Evolutionary conservation across 768 basidiomycete species (phyloP).

Genomic region (Leccinum subgranulosum): DNA sequence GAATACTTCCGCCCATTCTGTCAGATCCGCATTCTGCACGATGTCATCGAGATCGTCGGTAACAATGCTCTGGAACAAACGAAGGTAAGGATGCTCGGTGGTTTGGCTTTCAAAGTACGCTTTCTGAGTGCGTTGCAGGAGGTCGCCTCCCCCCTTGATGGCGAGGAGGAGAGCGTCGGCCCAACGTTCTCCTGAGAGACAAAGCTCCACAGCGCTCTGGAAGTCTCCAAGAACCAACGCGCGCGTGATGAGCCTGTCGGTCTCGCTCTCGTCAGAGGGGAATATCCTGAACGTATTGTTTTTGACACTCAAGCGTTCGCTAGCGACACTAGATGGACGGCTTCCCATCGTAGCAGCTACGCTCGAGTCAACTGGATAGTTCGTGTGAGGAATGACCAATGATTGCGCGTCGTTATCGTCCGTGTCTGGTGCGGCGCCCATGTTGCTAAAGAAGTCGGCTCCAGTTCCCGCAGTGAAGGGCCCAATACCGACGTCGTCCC

Average conservation of each 20-base stretch:
- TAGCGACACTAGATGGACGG: slow-evolving; percentile 76
- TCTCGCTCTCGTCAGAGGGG: slow-evolving; percentile 80
- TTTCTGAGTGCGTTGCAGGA: slow-evolving; percentile 85
- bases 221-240: slow-evolving; percentile 97
- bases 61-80: slow-evolving; percentile 92
- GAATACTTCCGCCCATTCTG: slow-evolving; percentile 96
- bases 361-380: slow-evolving; percentile 79
- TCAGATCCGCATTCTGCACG: slow-evolving; percentile 92
- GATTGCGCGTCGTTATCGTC: slow-evolving; percentile 30
- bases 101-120: slow-evolving; percentile 89
- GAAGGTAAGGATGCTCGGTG: slow-evolving; percentile 76
- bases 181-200: slow-evolving; percentile 83
- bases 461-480: slow-evolving; percentile 52
- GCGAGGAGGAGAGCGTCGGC: slow-evolving; percentile 95
- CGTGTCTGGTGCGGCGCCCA: slow-evolving; percentile 50
- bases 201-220: slow-evolving; percentile 84
- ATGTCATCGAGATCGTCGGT: slow-evolving; percentile 90
- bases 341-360: slow-evolving; percentile 97
- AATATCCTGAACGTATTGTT: slow-evolving; percentile 89
- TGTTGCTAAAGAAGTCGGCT: slow-evolving; percentile 87
- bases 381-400: slow-evolving; percentile 73
- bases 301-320: slow-evolving; percentile 46
- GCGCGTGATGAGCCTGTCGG: slow-evolving; percentile 85
- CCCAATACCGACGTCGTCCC: slow-evolving; percentile 65
- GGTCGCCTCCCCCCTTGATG: slow-evolving; percentile 83